Percentiles rank a stretch among this genome's conserved stretches.
phyloP scores from a whole-genome alignment of 1,284 basidiomycete genomes.

The Ustilago nuda region DNA sequence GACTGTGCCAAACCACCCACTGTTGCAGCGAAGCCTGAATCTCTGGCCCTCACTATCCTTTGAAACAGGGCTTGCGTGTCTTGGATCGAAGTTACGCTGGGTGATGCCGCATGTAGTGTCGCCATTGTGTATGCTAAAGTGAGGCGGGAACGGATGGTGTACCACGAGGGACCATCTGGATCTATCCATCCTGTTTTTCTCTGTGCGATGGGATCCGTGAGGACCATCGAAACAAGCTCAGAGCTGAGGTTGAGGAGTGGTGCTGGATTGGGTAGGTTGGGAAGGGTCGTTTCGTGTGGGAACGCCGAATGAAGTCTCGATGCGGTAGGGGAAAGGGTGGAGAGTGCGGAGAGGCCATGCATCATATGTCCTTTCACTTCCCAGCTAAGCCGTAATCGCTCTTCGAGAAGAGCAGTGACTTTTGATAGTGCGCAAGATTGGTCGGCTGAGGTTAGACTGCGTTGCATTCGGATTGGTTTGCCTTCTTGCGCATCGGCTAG shows the following conservation, averaged over 20 bases:
- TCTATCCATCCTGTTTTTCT: constrained; percentile 18
- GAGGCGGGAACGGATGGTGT: constrained; percentile 22
- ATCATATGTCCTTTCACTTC: constrained; percentile 16
- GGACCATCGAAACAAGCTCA: neutral
- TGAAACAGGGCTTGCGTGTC: constrained; percentile 19
- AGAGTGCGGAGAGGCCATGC: constrained; percentile 25
- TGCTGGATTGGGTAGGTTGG: constrained; percentile 23
- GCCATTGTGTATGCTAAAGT: constrained; percentile 23
- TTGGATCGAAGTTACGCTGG: constrained; percentile 2
- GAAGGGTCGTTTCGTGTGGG: constrained; percentile 23
- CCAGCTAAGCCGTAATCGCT: constrained; percentile 18
- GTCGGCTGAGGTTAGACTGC: neutral
- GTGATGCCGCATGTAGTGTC: constrained; percentile 27
- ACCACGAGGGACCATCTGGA: constrained; percentile 35
- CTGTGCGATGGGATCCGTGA: constrained; percentile 18
- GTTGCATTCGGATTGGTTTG: constrained; percentile 8
- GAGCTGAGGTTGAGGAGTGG: constrained; percentile 23
- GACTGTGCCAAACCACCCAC: neutral
- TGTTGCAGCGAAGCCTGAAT: constrained; percentile 16
- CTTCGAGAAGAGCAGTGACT: constrained; percentile 4
- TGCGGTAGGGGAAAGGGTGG: constrained; percentile 14
- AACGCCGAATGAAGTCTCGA: constrained; percentile 16
- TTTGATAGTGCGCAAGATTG: constrained; percentile 9
- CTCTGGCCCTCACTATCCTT: constrained; percentile 14
- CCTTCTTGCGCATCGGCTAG: neutral